Conservation (phyloP, 2,329 filamentous ascomycete species). For the Aspergillus transmontanensis region DNA sequence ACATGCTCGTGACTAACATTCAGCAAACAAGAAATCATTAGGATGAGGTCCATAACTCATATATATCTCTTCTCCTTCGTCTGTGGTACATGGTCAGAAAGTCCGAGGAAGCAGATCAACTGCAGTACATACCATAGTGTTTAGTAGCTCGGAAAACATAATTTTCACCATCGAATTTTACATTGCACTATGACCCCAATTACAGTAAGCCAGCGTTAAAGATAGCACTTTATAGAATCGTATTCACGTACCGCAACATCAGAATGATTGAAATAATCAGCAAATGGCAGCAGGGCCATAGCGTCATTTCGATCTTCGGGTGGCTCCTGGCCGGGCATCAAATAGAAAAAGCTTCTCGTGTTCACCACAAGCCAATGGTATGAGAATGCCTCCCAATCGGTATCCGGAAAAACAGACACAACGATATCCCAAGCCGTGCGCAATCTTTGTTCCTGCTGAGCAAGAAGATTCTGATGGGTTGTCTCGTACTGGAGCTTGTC, state of each 20-base stretch:
- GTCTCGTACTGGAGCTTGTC: constrained; percentile 33
- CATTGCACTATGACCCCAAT: constrained; percentile 34
- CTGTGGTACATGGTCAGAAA: constrained; percentile 20
- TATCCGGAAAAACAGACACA: constrained; percentile 45
- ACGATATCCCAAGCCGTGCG: constrained; percentile 53
- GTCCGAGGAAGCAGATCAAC: not conserved
- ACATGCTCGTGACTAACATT: constrained; percentile 37
- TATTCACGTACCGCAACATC: constrained; percentile 39
- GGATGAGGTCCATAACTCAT: constrained; percentile 49
- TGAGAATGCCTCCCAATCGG: constrained; percentile 47
- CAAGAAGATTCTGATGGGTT: constrained; percentile 38
- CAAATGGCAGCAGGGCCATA: constrained; percentile 50
- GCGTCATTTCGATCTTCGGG: constrained; percentile 47
- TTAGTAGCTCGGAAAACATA: constrained; percentile 41
- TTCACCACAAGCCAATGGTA: constrained; percentile 65
- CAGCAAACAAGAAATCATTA: constrained; percentile 46
- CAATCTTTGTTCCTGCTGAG: constrained; percentile 58
- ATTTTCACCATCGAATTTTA: constrained; percentile 37
- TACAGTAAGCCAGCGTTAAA: not conserved
- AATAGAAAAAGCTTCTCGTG: constrained; percentile 63
- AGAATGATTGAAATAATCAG: constrained; percentile 52
- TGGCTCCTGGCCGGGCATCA: constrained; percentile 42
- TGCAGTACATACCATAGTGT: constrained; percentile 31
- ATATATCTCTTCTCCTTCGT: constrained; percentile 45
- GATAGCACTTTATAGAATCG: not conserved